These are phyloP conservation scores for Desmodesmus armatus DNA, from an alignment of 139 green algal genomes.

Conservation along the genomic window DNA sequence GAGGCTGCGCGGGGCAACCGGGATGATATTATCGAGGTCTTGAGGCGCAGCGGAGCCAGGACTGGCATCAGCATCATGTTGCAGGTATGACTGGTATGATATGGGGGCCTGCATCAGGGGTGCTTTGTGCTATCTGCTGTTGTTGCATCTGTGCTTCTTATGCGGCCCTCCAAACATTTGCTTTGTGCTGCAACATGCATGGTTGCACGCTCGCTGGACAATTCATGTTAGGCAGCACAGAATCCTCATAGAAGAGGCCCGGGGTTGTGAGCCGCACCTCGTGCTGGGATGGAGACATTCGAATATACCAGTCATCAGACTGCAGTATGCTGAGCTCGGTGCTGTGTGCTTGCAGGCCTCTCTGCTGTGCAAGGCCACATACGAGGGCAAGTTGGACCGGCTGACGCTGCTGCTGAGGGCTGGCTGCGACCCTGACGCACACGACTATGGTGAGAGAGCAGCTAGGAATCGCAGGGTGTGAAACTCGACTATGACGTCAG, in stretches of 20 bases:
- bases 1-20: constrained; percentile 25
- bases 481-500: too few species aligned
- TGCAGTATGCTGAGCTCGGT: not conserved
- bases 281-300: not conserved
- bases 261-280: not conserved
- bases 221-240: too few species aligned
- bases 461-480: too few species aligned
- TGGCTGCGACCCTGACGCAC: constrained; percentile 49
- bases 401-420: constrained; percentile 51
- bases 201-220: too few species aligned
- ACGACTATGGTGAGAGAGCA: too few species aligned
- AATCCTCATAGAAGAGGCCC: too few species aligned
- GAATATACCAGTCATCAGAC: not conserved
- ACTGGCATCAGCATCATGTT: constrained; percentile 39
- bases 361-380: constrained; percentile 34
- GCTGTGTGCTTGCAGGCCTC: not conserved
- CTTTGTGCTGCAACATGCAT: too few species aligned
- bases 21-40: constrained; percentile 30
- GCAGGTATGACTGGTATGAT: constrained; percentile 10
- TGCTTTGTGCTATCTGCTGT: not conserved
- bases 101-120: not conserved
- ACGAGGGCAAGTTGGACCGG: constrained; percentile 30
- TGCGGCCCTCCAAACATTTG: too few species aligned
- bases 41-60: constrained; percentile 49
- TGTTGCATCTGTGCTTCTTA: not conserved